Base-by-base conservation (phyloP, 2,329 filamentous ascomycete species). In the Xylariales sp. region DNA sequence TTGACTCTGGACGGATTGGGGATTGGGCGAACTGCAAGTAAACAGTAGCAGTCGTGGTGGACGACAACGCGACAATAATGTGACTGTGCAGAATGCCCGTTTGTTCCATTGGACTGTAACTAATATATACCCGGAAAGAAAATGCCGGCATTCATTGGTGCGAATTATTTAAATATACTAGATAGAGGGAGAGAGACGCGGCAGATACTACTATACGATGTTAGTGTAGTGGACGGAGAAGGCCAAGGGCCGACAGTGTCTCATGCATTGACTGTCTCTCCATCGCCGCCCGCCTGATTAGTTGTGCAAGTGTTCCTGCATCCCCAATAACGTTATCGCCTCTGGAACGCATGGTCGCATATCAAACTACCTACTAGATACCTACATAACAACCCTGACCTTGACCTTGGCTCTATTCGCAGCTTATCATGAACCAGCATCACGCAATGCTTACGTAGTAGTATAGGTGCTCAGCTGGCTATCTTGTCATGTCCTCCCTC, bases 281-380 rank as follows among this genome's bases (percentile, higher is more conserved):
- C 36, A 56, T 50, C 32, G 48, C 49, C 39, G 46, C 41, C 56
- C 65, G 64, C 60, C 55, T 64, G 59, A 60, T 60, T 60, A 67
- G 16, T 60, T 32, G 45, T 61, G 48, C 45, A 43, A 64, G 50
- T 55, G 64, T 64, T 61, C 67, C 64, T 67, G 67, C 67, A 62
- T 69, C 50, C 50, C 36, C 59, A 49, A 45, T 6, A 41, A 67
- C 59, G 54, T 53, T 59, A 59, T 67, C 67, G 57, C 63, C 58
- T 59, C 53, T 63, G 36, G 28, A 16, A 48, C 57, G 59, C 58
- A 64, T 57, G 45, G 45, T 16, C 18, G 39, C 56, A 41, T 43
- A 39, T 49, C 43, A n/a, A 34, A 41, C 49, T 16, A 55, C 28
- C 54, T 45, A 32, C n/a, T 39, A 10, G 32, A 32, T 2, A 56